Evolutionary conservation across 2,329 filamentous ascomycete genomes (phyloP).

Genomic region (Apiospora rasikravindrae): DNA sequence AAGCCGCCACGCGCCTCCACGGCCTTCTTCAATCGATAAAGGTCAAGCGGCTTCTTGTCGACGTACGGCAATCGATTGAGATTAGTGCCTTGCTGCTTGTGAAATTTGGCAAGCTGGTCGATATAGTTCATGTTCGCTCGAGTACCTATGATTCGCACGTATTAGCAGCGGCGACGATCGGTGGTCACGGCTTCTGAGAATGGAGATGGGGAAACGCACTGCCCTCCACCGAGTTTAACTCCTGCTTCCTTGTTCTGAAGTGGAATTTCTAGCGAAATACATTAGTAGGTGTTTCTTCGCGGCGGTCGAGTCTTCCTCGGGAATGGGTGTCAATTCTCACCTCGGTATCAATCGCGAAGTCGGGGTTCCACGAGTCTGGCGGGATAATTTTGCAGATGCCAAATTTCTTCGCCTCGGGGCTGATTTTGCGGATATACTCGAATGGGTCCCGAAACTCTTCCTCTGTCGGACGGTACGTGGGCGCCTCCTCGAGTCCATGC

Average conservation of each 20-base stretch:
- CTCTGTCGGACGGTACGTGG: conserved; percentile 86
- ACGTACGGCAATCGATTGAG: conserved; percentile 94
- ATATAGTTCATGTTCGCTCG: conserved; percentile 95
- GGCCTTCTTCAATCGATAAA: conserved; percentile 96
- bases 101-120: conserved; percentile 92
- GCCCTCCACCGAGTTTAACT: conserved; percentile 97
- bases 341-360: conserved; percentile 96
- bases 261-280: conserved; percentile 78
- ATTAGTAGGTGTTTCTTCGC: conserved; percentile 3
- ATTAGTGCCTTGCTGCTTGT: conserved; percentile 94
- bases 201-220: conserved; percentile 62
- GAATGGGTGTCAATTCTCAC: conserved; percentile 58
- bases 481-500: conserved; percentile 86
- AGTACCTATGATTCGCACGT: conserved; percentile 65
- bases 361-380: conserved; percentile 89
- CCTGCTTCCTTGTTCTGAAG: conserved; percentile 93
- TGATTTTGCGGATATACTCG: conserved; percentile 91
- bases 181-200: conserved; percentile 26
- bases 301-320: background rate
- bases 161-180: conserved; percentile 1
- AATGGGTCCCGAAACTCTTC: conserved; percentile 96
- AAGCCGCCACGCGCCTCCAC: conserved; percentile 95
- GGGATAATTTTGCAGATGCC: conserved; percentile 97
- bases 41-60: conserved; percentile 93
- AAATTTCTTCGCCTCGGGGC: conserved; percentile 82